Evolutionary conservation across 164 flowering plant genomes (phyloP), one percentile per base, ranked within the genome.

Genomic region (Chimonanthus salicifolius): DNA sequence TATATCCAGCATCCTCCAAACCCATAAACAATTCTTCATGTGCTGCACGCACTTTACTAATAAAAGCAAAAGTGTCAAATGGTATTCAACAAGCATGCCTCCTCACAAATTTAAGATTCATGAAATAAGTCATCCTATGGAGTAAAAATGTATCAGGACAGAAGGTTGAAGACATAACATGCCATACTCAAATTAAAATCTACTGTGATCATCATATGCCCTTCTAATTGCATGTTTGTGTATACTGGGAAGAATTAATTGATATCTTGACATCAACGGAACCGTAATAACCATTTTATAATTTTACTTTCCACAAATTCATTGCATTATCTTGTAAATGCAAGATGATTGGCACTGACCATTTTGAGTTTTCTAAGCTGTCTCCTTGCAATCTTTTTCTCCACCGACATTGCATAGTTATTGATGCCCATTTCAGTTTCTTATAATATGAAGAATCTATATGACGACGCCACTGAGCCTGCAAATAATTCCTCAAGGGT

Each of bases 381-480:
- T 73, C 66, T 85, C 78, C 83, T 78, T 63, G 89, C 86, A 76
- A 76, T 69, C 75, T 81, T 86, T 69, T 86, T 73, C 92, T 88
- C 88, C 91, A 88, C 81, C 87, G 81, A 77, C 87, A 79, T 79
- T 94, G 99, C 48, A 85, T 81, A 47, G 82, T 51, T 48, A 82
- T 66, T 69, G 92, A 80, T 74, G 90, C 87, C 77, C 73, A 81
- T 80, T 78, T 85, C 50, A 90, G 88, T 72, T 78, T 87, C 84
- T 83, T 86, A 74, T 85, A 87, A 80, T 85, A 78, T 68, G 89
- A 81, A 18, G 54, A 74, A 68, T 78, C 87, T 72, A 80, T 80
- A 75, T 91, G 82, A 73, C 90, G 66, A n/a, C 89, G 92, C 96
- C 92, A 90, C 70, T 80, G 77, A n/a, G 93, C 82, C 99, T 95